These are phyloP conservation scores for Fonsecaea pedrosoi DNA, from an alignment of 2,329 filamentous ascomycete genomes.

Conservation along the genomic window DNA sequence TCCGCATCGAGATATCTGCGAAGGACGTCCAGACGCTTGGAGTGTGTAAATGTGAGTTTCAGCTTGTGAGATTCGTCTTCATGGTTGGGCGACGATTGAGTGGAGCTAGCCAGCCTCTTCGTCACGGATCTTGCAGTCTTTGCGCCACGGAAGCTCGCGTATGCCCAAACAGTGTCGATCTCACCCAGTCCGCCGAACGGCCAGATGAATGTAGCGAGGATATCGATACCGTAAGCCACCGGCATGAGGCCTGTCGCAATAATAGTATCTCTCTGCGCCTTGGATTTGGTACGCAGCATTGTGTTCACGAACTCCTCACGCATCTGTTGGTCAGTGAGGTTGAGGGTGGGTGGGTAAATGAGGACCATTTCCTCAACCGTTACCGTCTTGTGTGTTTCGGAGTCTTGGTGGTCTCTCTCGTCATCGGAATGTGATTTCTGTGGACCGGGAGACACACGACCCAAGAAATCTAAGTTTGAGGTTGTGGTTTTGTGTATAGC, in stretches of 20 bases:
- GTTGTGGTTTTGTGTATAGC: constrained; percentile 51
- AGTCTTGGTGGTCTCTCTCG: constrained; percentile 43
- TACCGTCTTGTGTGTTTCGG: constrained; percentile 47
- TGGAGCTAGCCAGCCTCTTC: constrained; percentile 43
- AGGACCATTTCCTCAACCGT: constrained; percentile 51
- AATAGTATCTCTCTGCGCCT: constrained; percentile 52
- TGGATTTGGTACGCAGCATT: constrained; percentile 51
- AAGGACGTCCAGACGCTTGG: constrained; percentile 47
- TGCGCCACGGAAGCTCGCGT: constrained; percentile 47
- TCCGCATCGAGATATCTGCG: constrained; percentile 49
- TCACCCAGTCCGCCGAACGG: constrained; percentile 45
- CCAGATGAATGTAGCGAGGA: constrained; percentile 42
- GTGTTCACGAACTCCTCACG: constrained; percentile 51
- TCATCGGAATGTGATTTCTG: constrained; percentile 40
- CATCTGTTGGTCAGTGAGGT: constrained; percentile 44
- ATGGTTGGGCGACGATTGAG: constrained; percentile 29
- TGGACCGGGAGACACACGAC: constrained; percentile 43
- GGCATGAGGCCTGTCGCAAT: constrained; percentile 53
- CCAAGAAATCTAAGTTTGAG: constrained; percentile 54
- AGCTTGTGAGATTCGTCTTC: constrained; percentile 46
- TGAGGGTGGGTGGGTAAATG: constrained; percentile 48
- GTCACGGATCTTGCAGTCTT: constrained; percentile 50
- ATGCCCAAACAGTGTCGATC: constrained; percentile 45
- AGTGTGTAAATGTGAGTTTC: constrained; percentile 47
- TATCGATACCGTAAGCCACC: constrained; percentile 40